phyloP scores from a whole-genome alignment of 176 grass and related monocot genomes.

The Oryza longistaminata region DNA sequence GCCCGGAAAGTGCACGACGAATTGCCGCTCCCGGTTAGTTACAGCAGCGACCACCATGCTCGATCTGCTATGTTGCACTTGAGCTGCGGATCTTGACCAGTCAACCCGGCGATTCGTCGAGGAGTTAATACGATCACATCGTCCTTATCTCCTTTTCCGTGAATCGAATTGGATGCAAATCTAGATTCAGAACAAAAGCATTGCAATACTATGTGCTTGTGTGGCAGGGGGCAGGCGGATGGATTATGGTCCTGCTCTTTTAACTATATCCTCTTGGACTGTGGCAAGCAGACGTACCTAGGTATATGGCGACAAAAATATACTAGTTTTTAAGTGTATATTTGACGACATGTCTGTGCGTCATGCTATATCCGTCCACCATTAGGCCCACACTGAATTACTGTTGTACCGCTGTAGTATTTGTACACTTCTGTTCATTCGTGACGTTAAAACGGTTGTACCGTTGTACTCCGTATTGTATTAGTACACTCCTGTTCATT shows the following conservation, averaged over 20 bases:
- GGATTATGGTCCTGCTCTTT: background rate
- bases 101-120: constrained; percentile 28
- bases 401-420: background rate
- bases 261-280: constrained; percentile 22
- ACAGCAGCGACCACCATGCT: background rate
- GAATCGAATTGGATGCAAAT: constrained; percentile 4
- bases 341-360: background rate
- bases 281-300: constrained; percentile 9
- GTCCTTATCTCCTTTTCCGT: background rate
- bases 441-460: background rate
- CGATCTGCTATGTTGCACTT: background rate
- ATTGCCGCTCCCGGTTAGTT: background rate
- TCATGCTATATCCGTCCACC: background rate
- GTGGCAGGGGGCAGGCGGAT: background rate
- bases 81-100: constrained; percentile 38
- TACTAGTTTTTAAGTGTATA: constrained; percentile 1
- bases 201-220: background rate
- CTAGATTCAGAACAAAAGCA: constrained; percentile 1
- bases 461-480: too few relatives aligned
- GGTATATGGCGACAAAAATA: background rate
- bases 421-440: background rate
- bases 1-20: background rate
- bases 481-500: background rate
- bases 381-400: background rate
- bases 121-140: background rate